These are phyloP conservation scores for Vicia sativa DNA, from an alignment of 306 rosid species.

Conservation along the genomic window DNA sequence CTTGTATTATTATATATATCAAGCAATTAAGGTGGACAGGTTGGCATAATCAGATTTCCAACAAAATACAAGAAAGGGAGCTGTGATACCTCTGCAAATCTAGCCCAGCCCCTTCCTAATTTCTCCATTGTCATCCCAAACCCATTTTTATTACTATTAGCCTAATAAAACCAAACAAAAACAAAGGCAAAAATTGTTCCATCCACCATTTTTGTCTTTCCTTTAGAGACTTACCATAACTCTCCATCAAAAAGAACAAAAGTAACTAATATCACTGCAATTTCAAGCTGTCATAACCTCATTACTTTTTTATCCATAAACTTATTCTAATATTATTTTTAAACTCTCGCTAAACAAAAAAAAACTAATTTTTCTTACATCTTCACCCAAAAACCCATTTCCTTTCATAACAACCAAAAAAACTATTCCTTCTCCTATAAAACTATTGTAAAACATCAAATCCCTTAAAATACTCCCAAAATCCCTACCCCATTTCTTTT, in stretches of 20 bases:
- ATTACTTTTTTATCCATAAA: slow-evolving; percentile 17
- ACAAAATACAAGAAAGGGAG: slow-evolving; percentile 20
- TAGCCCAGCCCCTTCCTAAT: slow-evolving; percentile 15
- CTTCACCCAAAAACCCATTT: not conserved
- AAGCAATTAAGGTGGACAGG: slow-evolving; percentile 41
- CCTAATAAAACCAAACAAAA: slow-evolving; percentile 29
- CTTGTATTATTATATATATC: slow-evolving; percentile 35
- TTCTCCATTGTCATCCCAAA: slow-evolving; percentile 1
- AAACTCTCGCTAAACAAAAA: slow-evolving; percentile 1
- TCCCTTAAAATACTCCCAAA: not conserved
- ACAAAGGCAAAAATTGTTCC: slow-evolving; percentile 32
- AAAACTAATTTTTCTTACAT: slow-evolving; percentile 3
- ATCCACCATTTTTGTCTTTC: slow-evolving; percentile 36
- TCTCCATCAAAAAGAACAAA: slow-evolving; percentile 45
- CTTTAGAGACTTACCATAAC: slow-evolving; percentile 14
- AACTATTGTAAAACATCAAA: slow-evolving; percentile 28
- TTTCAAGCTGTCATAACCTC: slow-evolving; percentile 21
- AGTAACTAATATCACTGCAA: slow-evolving; percentile 39
- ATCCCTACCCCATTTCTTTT: slow-evolving; percentile 10
- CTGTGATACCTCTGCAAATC: slow-evolving; percentile 29
- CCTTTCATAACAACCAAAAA: slow-evolving; percentile 29
- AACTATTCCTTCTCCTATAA: slow-evolving; percentile 33
- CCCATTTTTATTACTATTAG: not conserved
- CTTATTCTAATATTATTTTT: slow-evolving; percentile 40
- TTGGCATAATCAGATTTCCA: slow-evolving; percentile 38